Evolutionary conservation across 73 alveolate species (phyloP).

Genomic region (Uronychia binucleata): DNA sequence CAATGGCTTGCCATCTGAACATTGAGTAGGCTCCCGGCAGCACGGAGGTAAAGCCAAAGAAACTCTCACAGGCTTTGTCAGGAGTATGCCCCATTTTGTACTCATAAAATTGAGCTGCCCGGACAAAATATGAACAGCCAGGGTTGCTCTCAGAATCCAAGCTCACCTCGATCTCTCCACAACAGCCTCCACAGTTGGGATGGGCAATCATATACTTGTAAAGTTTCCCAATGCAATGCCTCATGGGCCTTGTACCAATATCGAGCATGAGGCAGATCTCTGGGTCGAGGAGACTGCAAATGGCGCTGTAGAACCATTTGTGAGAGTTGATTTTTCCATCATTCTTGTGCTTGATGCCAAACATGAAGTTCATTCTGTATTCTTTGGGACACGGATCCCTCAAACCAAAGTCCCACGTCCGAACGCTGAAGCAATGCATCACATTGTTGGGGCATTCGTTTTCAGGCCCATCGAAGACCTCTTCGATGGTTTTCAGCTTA

Average conservation of each 20-base stretch:
- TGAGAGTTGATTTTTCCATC: slow-evolving; percentile 65
- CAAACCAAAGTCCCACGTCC: slow-evolving; percentile 43
- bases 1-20: slow-evolving; percentile 61
- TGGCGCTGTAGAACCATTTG: slow-evolving; percentile 45
- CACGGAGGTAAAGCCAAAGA: slow-evolving; percentile 47
- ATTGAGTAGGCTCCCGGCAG: slow-evolving; percentile 63
- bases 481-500: slow-evolving; percentile 12
- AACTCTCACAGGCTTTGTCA: slow-evolving; percentile 50
- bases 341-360: slow-evolving; percentile 48
- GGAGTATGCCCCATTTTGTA: slow-evolving; percentile 52
- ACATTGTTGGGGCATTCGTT: slow-evolving; percentile 14
- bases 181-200: slow-evolving; percentile 41
- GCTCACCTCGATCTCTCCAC: slow-evolving; percentile 49
- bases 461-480: neutral
- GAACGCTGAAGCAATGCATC: slow-evolving; percentile 22
- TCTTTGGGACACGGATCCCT: neutral
- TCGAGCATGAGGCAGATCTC: slow-evolving; percentile 49
- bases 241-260: slow-evolving; percentile 50
- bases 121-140: slow-evolving; percentile 23
- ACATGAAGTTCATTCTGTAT: slow-evolving; percentile 26
- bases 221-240: slow-evolving; percentile 20
- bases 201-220: slow-evolving; percentile 16
- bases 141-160: neutral
- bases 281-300: slow-evolving; percentile 51
- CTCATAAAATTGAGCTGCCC: slow-evolving; percentile 51